These are phyloP conservation scores for Ulota crispa DNA, from an alignment of 225 moss, liverwort and hornwort species.

Conservation along the genomic window DNA sequence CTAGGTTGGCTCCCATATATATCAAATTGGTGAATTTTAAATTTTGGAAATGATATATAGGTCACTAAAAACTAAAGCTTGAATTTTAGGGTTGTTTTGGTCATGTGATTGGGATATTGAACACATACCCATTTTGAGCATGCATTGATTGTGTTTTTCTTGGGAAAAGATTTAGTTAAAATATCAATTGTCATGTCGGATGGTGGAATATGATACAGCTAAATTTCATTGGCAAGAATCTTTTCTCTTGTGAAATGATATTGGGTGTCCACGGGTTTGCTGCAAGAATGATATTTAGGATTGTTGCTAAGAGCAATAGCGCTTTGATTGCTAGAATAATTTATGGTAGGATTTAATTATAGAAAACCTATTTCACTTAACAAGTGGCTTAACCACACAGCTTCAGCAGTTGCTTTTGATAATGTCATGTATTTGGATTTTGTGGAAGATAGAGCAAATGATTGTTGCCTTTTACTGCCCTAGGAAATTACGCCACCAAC, in stretches of 20 bases:
- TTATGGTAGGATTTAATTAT: not conserved
- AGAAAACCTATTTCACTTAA: not conserved
- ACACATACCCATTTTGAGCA: not conserved
- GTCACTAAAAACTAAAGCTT: not conserved
- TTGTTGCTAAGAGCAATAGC: not conserved
- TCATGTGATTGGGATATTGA: not conserved
- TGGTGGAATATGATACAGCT: not conserved
- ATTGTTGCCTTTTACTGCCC: not conserved
- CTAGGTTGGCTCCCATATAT: not conserved
- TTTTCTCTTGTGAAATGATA: not conserved
- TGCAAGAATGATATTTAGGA: not conserved
- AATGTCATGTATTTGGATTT: not conserved
- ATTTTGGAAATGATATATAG: not conserved
- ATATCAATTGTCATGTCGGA: not conserved
- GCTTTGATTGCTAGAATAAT: not conserved
- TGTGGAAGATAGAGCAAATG: not conserved
- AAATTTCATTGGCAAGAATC: not conserved
- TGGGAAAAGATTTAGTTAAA: not conserved
- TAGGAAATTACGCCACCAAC: not conserved
- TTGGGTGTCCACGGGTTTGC: not conserved
- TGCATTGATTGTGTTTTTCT: not conserved
- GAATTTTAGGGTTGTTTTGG: not conserved
- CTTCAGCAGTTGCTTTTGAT: not conserved
- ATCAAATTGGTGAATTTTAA: not conserved
- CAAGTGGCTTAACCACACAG: not conserved